Conservation (phyloP, 1,284 basidiomycete species). For the Malassezia psittaci region DNA sequence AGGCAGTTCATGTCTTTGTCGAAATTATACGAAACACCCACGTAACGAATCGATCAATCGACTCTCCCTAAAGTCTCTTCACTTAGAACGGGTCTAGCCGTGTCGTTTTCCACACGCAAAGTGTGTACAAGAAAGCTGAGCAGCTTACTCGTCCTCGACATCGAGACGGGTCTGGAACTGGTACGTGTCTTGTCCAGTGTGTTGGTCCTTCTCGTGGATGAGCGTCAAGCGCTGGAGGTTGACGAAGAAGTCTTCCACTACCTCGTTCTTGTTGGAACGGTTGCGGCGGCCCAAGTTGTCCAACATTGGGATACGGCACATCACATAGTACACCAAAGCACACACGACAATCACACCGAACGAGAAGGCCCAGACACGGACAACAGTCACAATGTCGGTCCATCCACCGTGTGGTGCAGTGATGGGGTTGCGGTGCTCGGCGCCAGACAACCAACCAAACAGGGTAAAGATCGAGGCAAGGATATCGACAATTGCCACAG, state of each 20-base stretch:
- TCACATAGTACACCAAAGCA: constrained; percentile 50
- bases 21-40: constrained; percentile 2
- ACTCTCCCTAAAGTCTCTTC: not conserved
- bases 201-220: constrained; percentile 51
- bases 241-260: constrained; percentile 53
- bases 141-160: constrained; percentile 28
- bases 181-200: constrained; percentile 40
- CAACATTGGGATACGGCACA: constrained; percentile 51
- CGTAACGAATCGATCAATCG: constrained; percentile 5
- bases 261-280: constrained; percentile 51
- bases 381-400: constrained; percentile 54
- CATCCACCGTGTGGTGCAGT: constrained; percentile 48
- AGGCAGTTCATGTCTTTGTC: no score
- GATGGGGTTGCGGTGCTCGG: constrained; percentile 48
- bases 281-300: constrained; percentile 52
- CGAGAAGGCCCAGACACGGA: constrained; percentile 53
- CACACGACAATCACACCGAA: constrained; percentile 53
- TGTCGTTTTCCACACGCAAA: no score
- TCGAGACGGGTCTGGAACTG: constrained; percentile 45
- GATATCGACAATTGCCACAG: constrained; percentile 53
- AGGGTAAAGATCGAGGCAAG: constrained; percentile 53
- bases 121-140: no score
- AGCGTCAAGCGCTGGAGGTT: constrained; percentile 53
- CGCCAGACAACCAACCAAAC: constrained; percentile 55
- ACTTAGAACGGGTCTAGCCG: no score